Evolutionary conservation across 345 rosid species (phyloP).

Genomic region (Brassica napus): Da-Ae NC_063438.1:26976501-26977000

Average conservation of each 20-base stretch:
- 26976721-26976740: constrained; percentile 81
- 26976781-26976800: background rate
- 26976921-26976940: constrained; percentile 62
- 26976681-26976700: constrained; percentile 68
- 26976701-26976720: constrained; percentile 75
- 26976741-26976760: constrained; percentile 20
- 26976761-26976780: background rate
- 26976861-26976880: constrained; percentile 85
- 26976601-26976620: constrained; percentile 3
- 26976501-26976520: constrained; percentile 50
- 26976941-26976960: background rate
- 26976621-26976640: constrained; percentile 2
- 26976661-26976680: constrained; percentile 70
- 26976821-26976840: constrained; percentile 59
- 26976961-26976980: constrained; percentile 1
- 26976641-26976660: background rate
- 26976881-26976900: constrained; percentile 69
- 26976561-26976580: constrained; percentile 71
- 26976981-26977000: background rate
- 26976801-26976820: background rate
- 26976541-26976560: constrained; percentile 76
- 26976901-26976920: constrained; percentile 74
- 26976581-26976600: constrained; percentile 50
- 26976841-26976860: constrained; percentile 52
- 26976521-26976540: constrained; percentile 67